Evolutionary conservation across 108 stramenopile species (phyloP).

Genomic region (Nitzschia inconspicua): DNA sequence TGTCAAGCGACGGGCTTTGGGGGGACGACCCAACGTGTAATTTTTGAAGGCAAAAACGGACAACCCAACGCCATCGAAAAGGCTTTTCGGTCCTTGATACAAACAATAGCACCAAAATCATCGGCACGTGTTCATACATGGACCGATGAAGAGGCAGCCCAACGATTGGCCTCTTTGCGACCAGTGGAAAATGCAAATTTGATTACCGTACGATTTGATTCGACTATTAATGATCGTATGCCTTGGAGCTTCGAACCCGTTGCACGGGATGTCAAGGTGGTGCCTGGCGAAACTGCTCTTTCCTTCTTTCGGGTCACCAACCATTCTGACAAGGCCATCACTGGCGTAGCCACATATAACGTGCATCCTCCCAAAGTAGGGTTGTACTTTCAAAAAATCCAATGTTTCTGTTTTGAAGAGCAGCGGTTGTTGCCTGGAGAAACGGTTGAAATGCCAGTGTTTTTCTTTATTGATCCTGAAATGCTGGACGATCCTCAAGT

Average conservation of each 20-base stretch:
- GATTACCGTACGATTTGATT: conserved; percentile 93
- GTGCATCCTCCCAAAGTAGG: conserved; percentile 96
- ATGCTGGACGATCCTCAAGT: conserved; percentile 92
- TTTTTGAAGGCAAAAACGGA: conserved; percentile 34
- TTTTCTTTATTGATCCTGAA: conserved; percentile 99
- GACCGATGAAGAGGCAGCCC: conserved; percentile 88
- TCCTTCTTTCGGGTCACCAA: conserved; percentile 96
- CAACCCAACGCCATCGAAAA: conserved; percentile 14
- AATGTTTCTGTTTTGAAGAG: conserved; percentile 99
- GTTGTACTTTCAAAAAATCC: conserved; percentile 99
- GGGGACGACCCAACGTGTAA: conserved; percentile 92
- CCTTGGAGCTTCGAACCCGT: conserved; percentile 95
- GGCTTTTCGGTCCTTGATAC: conserved; percentile 18
- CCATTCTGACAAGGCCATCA: conserved; percentile 90
- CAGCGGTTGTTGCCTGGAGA: conserved; percentile 94
- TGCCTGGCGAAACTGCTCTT: conserved; percentile 97
- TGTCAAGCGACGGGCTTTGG: conserved; percentile 99
- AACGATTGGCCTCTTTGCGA: conserved; percentile 67
- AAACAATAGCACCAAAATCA: conserved; percentile 17
- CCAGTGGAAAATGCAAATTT: conserved; percentile 86
- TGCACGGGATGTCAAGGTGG: conserved; percentile 91
- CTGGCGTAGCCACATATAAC: conserved; percentile 99
- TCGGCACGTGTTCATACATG: conserved; percentile 64
- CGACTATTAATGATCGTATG: conserved; percentile 87
- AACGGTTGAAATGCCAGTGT: conserved; percentile 99